Evolutionary conservation across 768 basidiomycete genomes (phyloP).

Genomic region (Termitomyces heimii): DNA sequence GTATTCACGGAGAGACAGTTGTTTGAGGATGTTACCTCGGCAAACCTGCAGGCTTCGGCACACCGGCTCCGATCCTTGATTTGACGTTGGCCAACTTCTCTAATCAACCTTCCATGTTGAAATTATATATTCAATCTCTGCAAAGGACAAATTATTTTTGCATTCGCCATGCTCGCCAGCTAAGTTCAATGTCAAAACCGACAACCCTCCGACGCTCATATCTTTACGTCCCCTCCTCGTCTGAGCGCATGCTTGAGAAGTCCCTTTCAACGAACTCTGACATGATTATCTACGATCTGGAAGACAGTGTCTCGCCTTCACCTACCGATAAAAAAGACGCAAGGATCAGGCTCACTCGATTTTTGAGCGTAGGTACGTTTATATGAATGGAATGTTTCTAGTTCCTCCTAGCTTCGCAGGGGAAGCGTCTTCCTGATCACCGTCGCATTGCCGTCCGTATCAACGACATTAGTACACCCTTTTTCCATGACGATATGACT

Average conservation of each 20-base stretch:
- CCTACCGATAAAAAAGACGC: slow-evolving; percentile 57
- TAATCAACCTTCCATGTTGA: not conserved
- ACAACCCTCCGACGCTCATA: slow-evolving; percentile 44
- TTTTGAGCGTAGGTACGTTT: slow-evolving; percentile 41
- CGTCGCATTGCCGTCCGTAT: slow-evolving; percentile 64
- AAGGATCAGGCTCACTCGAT: slow-evolving; percentile 45
- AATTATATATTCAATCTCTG: not conserved
- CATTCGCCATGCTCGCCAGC: not conserved
- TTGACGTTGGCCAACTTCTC: too few species aligned
- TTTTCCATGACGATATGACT: slow-evolving; percentile 59
- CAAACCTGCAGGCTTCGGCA: not conserved
- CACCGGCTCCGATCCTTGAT: not conserved
- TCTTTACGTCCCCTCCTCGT: slow-evolving; percentile 79
- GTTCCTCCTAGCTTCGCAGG: slow-evolving; percentile 6
- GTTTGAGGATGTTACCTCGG: not conserved
- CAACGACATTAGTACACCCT: slow-evolving; percentile 60
- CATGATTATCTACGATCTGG: slow-evolving; percentile 81
- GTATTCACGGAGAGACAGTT: not conserved
- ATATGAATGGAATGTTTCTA: not conserved
- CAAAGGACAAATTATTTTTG: not conserved
- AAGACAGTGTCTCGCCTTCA: slow-evolving; percentile 76
- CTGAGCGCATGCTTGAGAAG: slow-evolving; percentile 77
- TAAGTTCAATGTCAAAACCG: slow-evolving; percentile 4
- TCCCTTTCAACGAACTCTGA: slow-evolving; percentile 62
- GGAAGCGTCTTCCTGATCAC: slow-evolving; percentile 32